Base-by-base conservation (phyloP, 1,284 basidiomycete genomes). In the Cutaneotrichosporon cavernicola region DNA sequence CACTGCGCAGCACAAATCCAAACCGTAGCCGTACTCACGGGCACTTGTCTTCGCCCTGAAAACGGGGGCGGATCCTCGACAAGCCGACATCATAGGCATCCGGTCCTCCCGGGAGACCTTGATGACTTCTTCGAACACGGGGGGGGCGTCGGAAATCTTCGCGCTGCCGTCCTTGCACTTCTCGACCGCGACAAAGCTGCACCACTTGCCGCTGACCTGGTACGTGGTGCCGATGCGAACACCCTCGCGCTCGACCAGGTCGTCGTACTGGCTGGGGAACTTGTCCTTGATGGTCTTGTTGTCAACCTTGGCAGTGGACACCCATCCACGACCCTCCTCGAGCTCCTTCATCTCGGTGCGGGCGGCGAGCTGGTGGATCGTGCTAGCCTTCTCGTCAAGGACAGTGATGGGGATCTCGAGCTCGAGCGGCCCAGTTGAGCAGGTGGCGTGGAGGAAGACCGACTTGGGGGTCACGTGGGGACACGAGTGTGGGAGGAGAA, bases 121-220 rank as follows among this genome's bases (percentile, higher is more conserved):
- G 43, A n/a, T 22, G 26, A 13, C 16, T 2, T 30, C 49, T 4
- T 51, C 22, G 26, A 30, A 51, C 14, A 31, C 22, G 4, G 43
- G 26, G 16, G 26, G 18, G 11, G 5, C 16, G 14, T 53, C 51
- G 51, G 4, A 10, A 10, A 32, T 49, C 31, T 58, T 49, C 13
- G 14, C 7, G 31, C 21, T 18, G 43, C 57, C 50, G 31, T 32
- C 56, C 30, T 46, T 38, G 7, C 49, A n/a, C n/a, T 75, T 71
- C 59, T 85, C 83, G 4, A 85, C 77, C 3, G 85, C 87, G 32
- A 88, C 76, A 65, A 88, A 87, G 0, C 85, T 86, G 0, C 86
- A 87, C 65, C 84, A 76, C 57, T 73, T 71, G 73, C 83, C 87
- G 0, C 79, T 82, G 36, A 88, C 79, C 64, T 84, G 83, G 69